Evolutionary conservation across 2,329 filamentous ascomycete species (phyloP).

Genomic region (Aquanectria penicillioides): DNA sequence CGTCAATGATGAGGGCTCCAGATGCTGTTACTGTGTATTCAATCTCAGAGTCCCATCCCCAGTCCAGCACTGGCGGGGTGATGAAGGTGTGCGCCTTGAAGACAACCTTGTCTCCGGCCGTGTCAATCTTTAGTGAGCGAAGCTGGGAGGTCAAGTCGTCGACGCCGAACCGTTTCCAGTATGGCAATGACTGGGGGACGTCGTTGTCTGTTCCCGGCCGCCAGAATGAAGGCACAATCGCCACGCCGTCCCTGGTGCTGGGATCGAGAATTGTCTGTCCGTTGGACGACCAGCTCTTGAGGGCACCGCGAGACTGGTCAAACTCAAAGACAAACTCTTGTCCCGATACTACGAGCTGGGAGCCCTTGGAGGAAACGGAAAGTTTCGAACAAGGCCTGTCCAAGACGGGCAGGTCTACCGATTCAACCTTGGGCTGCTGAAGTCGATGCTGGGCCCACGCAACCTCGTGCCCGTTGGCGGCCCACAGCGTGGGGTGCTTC

Average conservation of each 20-base stretch:
- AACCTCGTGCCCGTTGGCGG: constrained; percentile 61
- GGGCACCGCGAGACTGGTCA: constrained; percentile 54
- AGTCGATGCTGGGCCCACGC: constrained; percentile 63
- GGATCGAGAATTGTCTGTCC: constrained; percentile 47
- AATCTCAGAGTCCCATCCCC: constrained; percentile 62
- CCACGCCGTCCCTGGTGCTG: constrained; percentile 48
- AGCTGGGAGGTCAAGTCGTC: constrained; percentile 58
- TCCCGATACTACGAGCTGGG: constrained; percentile 25
- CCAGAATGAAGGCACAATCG: constrained; percentile 64
- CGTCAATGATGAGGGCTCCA: constrained; percentile 57
- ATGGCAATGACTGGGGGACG: constrained; percentile 59
- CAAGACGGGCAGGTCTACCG: not conserved
- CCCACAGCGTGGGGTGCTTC: constrained; percentile 59
- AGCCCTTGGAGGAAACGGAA: constrained; percentile 25
- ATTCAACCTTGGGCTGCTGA: not conserved
- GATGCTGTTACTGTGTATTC: constrained; percentile 61
- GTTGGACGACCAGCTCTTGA: constrained; percentile 54
- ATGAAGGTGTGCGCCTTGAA: constrained; percentile 64
- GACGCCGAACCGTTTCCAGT: constrained; percentile 66
- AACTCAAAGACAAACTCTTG: constrained; percentile 53
- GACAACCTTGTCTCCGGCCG: constrained; percentile 56
- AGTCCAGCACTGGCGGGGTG: constrained; percentile 69
- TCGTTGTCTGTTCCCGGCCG: constrained; percentile 75
- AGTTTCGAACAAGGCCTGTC: constrained; percentile 36
- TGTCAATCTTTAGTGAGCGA: constrained; percentile 50